phyloP scores from a whole-genome alignment of 2,329 filamentous ascomycete species.

The Onygenales sp. region DNA sequence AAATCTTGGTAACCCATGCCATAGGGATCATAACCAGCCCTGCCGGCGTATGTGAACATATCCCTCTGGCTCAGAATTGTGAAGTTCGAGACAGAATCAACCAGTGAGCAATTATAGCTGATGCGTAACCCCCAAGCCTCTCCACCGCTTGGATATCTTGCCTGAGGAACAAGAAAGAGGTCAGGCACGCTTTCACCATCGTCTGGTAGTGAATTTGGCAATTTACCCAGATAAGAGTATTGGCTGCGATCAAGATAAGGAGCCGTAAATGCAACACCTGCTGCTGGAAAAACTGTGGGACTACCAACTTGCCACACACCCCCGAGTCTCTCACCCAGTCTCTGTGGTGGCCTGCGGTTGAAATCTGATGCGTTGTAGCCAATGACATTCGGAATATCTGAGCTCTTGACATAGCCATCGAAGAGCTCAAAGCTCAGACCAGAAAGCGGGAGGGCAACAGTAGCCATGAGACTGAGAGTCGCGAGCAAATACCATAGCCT shows the following conservation, averaged over 20 bases:
- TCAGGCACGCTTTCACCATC: background rate
- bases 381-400: constrained; percentile 5
- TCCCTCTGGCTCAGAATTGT: constrained; percentile 3
- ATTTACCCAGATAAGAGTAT: background rate
- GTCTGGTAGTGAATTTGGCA: constrained; percentile 6
- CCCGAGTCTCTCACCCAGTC: background rate
- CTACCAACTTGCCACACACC: constrained; percentile 1
- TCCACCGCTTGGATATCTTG: background rate
- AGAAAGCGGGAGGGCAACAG: constrained; percentile 5
- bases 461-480: background rate
- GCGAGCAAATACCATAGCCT: background rate
- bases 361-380: constrained; percentile 1
- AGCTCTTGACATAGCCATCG: constrained; percentile 8
- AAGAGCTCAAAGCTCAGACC: constrained; percentile 9
- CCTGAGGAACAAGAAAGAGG: constrained; percentile 8
- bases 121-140: constrained; percentile 3
- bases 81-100: constrained; percentile 2
- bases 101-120: constrained; percentile 3
- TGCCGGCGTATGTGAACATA: background rate
- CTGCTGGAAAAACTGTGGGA: constrained; percentile 4
- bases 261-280: constrained; percentile 7
- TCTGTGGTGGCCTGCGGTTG: background rate
- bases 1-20: background rate
- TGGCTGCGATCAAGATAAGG: constrained; percentile 6
- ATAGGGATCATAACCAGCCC: no score